A percentile compares a stretch with the other conserved stretches of the same genome.
phyloP scores from a whole-genome alignment of 345 rosid genomes.

The Eucalyptus guilfoylei region DNA sequence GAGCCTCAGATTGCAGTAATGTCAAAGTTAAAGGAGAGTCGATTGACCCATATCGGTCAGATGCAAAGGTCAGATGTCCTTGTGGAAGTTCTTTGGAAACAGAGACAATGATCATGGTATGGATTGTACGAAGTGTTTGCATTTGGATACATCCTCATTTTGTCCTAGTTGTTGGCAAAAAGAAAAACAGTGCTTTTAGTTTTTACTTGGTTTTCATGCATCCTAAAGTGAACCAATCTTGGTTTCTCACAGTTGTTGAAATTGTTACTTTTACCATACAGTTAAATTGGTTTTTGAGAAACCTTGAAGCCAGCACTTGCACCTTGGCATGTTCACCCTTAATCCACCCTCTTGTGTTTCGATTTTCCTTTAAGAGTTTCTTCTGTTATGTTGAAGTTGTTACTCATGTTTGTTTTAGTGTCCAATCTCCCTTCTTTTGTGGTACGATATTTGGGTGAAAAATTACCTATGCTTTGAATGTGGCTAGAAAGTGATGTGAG shows the following conservation, averaged over 20 bases:
- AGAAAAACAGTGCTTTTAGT: background rate
- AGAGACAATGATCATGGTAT: constrained; percentile 74
- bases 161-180: background rate
- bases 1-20: constrained; percentile 52
- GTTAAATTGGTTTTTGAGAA: background rate
- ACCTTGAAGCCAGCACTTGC: background rate
- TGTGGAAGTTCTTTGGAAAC: constrained; percentile 75
- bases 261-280: background rate
- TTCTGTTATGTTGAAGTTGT: background rate
- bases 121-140: background rate
- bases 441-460: background rate
- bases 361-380: background rate
- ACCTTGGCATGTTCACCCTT: background rate
- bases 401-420: background rate
- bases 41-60: constrained; percentile 36
- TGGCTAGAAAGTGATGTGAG: background rate
- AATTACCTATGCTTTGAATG: background rate
- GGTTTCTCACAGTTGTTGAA: background rate
- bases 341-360: background rate
- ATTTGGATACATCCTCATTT: background rate
- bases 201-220: background rate
- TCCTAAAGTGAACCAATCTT: background rate
- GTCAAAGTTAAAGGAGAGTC: constrained; percentile 51
- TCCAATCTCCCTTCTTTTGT: background rate
- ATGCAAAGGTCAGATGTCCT: constrained; percentile 75